Conservation (phyloP, 352 stramenopile species). For the Globisporangium camurandrum region DNA sequence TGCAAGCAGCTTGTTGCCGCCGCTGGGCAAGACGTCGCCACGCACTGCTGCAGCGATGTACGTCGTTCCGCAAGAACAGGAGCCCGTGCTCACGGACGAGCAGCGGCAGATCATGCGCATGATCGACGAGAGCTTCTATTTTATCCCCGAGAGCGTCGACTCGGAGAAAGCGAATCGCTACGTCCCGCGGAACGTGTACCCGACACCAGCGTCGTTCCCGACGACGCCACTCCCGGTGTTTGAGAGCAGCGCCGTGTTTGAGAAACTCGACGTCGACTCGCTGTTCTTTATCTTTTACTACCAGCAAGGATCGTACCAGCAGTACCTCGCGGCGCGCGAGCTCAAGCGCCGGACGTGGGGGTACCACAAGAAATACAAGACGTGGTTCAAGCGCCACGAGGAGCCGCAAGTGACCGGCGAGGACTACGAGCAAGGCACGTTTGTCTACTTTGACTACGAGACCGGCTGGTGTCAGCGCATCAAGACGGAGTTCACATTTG, state of each 20-base stretch:
- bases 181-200: constrained; percentile 93
- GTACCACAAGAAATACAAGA: constrained; percentile 99
- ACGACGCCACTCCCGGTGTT: constrained; percentile 87
- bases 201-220: constrained; percentile 87
- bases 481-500: constrained; percentile 99
- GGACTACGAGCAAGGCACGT: constrained; percentile 99
- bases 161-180: constrained; percentile 90
- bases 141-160: constrained; percentile 86
- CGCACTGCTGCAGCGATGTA: not conserved
- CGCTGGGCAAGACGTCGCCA: constrained; percentile 6
- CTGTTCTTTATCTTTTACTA: constrained; percentile 99
- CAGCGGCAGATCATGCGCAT: constrained; percentile 71
- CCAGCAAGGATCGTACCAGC: constrained; percentile 97
- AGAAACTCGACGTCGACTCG: constrained; percentile 97
- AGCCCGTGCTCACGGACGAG: constrained; percentile 62
- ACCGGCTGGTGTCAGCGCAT: constrained; percentile 98
- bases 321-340: constrained; percentile 97
- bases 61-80: constrained; percentile 19
- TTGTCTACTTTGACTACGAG: constrained; percentile 99
- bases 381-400: constrained; percentile 99
- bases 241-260: constrained; percentile 92
- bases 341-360: constrained; percentile 98
- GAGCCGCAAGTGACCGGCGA: constrained; percentile 95
- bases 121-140: constrained; percentile 88
- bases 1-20: constrained; percentile 3